A percentile compares a stretch with the other conserved stretches of the same genome.
phyloP scores from a whole-genome alignment of 495 filamentous ascomycete genomes.

The Pyronema omphalodes region DNA sequence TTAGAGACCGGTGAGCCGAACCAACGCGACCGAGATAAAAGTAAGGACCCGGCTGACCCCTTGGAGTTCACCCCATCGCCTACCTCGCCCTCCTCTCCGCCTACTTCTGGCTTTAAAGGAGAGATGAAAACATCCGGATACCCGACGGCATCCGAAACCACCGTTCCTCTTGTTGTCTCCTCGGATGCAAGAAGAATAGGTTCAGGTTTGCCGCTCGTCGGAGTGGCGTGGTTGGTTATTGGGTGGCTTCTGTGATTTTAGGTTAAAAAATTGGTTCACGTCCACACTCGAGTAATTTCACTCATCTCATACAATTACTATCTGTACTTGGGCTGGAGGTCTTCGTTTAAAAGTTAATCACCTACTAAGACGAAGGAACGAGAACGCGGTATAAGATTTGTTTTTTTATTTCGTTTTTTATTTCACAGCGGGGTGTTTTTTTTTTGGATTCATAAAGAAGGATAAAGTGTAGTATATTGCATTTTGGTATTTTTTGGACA shows the following conservation, averaged over 20 bases:
- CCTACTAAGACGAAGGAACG: no score
- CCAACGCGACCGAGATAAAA: conserved; percentile 2
- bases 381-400: neutral
- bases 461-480: neutral
- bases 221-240: conserved; percentile 17
- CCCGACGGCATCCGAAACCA: neutral
- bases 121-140: no score
- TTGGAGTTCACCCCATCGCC: conserved; percentile 22
- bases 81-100: conserved; percentile 16
- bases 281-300: no score
- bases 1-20: conserved; percentile 19
- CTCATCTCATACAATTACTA: no score
- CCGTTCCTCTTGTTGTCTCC: conserved; percentile 2
- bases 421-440: neutral
- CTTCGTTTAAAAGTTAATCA: no score
- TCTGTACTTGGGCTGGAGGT: no score
- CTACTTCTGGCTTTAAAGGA: conserved; percentile 13
- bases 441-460: neutral
- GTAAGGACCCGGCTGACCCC: conserved; percentile 18
- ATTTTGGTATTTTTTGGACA: neutral
- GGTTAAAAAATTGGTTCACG: no score
- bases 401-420: neutral
- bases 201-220: conserved; percentile 10
- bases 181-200: conserved; percentile 3
- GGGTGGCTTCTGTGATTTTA: conserved; percentile 16